Base-by-base conservation (phyloP, 2,329 filamentous ascomycete species). In the Trichoderma aggressivum region DNA sequence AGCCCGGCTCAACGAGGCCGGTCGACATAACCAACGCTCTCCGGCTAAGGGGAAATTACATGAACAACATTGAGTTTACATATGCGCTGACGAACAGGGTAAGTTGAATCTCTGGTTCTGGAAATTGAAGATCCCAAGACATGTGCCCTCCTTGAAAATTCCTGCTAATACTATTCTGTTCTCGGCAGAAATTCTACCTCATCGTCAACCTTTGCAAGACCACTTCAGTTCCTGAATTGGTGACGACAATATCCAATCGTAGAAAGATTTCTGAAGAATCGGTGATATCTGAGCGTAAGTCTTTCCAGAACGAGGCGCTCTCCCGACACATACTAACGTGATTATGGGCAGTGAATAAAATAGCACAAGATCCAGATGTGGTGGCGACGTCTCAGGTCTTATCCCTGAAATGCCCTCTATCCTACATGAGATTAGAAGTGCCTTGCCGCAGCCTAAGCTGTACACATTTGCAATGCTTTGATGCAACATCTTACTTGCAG, bases 381-480 rank as follows among this genome's bases (percentile, higher is more conserved):
- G 91, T 95, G 70, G 90, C 95, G 1, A 97, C 92, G 2, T 97
- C 95, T 1, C 92, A 91, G 67, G 91, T 96, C 56, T 88, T 99
- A 82, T 97, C 94, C 12, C 84, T 99, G 12, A 97, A 97, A 80
- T 97, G 97, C 77, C 96, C 96, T 0, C 85, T 98, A 36, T 97
- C 94, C 3, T 97, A 94, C 43, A 88, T 94, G 79, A 88, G 94
- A 72, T 91, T 99, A 43, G 86, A 87, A 10, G 85, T 92, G 18
- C 96, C 96, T 0, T 94, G 94, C 75, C 90, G 96, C 39, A 93
- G 93, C 5, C 86, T 89, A 3, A 82, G 90, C 39, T 99, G 96
- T 82, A 91, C 89, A 3, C 96, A 99, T 80, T 92, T 96, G 30
- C 94, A 97, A 78, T 99, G 96, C 79, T 99, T 98, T 76, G 96